Percentiles rank a stretch among this genome's conserved stretches.
phyloP scores from a whole-genome alignment of 441 rosid genomes.

The Adansonia madagascariensis region DNA sequence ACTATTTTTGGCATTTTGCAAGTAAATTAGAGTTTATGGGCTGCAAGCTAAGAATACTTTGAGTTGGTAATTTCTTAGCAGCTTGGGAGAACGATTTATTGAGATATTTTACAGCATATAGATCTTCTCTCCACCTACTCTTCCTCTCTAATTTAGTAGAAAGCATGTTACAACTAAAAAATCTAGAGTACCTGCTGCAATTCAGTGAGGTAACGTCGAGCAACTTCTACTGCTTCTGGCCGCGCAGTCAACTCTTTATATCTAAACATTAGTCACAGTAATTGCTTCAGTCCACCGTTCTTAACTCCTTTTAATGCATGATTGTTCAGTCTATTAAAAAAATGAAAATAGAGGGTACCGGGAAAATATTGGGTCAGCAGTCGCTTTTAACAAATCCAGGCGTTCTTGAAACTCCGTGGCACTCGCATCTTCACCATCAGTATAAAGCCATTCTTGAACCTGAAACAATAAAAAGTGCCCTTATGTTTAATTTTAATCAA shows the following conservation, averaged over 20 bases:
- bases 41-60: not conserved
- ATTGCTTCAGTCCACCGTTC: not conserved
- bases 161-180: not conserved
- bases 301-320: not conserved
- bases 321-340: not conserved
- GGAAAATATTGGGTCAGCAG: conserved; percentile 83
- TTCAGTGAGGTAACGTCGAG: conserved; percentile 63
- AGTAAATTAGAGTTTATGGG: not conserved
- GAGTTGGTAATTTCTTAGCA: not conserved
- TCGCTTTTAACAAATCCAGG: conserved; percentile 69
- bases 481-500: conserved; percentile 3
- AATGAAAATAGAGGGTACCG: conserved; percentile 47
- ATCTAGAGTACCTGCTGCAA: conserved; percentile 37
- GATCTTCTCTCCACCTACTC: not conserved
- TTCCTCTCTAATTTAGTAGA: not conserved
- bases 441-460: conserved; percentile 99
- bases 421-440: conserved; percentile 92
- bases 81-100: not conserved
- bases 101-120: not conserved
- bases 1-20: not conserved
- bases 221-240: conserved; percentile 69
- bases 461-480: conserved; percentile 33
- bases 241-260: conserved; percentile 80
- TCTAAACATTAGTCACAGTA: conserved; percentile 41
- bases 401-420: conserved; percentile 73